phyloP scores from a whole-genome alignment of 495 filamentous ascomycete genomes.

The Podospora sp. region DNA sequence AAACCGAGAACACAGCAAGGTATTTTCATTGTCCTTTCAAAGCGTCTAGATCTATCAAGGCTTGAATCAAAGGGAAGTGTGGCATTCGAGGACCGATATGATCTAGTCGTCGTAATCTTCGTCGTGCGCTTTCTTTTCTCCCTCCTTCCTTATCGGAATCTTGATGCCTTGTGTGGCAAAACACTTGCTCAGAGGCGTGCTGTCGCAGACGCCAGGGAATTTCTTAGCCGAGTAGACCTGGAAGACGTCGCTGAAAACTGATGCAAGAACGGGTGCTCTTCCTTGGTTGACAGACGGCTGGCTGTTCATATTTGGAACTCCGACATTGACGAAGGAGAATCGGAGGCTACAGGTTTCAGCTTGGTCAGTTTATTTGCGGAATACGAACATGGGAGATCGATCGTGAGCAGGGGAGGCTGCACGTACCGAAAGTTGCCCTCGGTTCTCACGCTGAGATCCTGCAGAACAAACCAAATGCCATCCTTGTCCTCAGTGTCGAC shows the following conservation, averaged over 20 bases:
- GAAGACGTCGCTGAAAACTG: conserved; percentile 85
- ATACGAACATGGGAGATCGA: background rate
- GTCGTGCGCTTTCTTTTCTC: conserved; percentile 67
- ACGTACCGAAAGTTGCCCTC: conserved; percentile 87
- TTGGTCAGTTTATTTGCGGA: background rate
- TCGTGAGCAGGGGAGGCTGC: conserved; percentile 1
- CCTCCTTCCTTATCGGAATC: conserved; percentile 90
- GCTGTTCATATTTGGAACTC: conserved; percentile 40
- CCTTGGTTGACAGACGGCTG: conserved; percentile 66
- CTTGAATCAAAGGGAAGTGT: background rate
- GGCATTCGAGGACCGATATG: background rate
- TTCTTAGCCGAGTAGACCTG: conserved; percentile 97
- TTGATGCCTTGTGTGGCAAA: conserved; percentile 97
- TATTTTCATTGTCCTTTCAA: background rate
- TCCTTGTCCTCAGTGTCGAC: conserved; percentile 80
- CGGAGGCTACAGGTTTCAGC: conserved; percentile 38
- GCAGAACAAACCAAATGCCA: conserved; percentile 96
- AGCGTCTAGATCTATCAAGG: conserved; percentile 2
- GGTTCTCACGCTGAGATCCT: conserved; percentile 91
- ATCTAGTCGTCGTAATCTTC: conserved; percentile 26
- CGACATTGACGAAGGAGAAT: conserved; percentile 81
- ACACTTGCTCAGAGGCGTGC: conserved; percentile 86
- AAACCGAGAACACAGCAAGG: background rate
- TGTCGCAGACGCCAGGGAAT: conserved; percentile 96
- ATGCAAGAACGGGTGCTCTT: conserved; percentile 81